Base-by-base conservation (phyloP, 2,329 filamentous ascomycete species). In the Sporothrix schenckii region DNA sequence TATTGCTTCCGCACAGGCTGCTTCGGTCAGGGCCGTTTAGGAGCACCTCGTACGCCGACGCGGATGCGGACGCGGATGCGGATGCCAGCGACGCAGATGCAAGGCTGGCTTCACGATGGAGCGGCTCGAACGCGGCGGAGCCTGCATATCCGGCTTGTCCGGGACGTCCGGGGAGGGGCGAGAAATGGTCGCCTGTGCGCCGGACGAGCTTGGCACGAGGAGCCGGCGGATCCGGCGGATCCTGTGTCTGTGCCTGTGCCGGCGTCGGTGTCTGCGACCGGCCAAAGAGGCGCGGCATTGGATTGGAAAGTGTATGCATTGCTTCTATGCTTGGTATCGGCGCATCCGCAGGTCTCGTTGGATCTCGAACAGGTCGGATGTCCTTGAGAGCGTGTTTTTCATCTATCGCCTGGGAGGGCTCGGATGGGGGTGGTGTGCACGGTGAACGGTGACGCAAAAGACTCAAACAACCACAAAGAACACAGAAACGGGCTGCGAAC, bases 241-340 rank as follows among this genome's bases (percentile, higher is more conserved):
- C 61, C 13, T 65, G 52, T 11, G 39, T 2, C 19, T 49, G 52
- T 4, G 39, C 9, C 24, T 30, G 54, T 11, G 54, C 30, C 19
- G 44, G 52, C 5, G 60, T 60, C 16, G 70, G 70, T 16, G 66
- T 47, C 24, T 70, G 53, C 21, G 71, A 66, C 47, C 71, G 69
- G 61, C 69, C 69, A 66, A 72, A 72, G 63, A 72, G 67, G n/a
- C 69, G 71, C 6, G 69, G 71, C 71, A 72, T 72, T 1, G 68
- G 58, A 27, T 27, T 72, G 13, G 63, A 44, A 14, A 72, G 44
- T 0, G 70, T 49, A 13, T 69, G 61, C 67, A 69, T 69, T 19
- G 58, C 27, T 44, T 21, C 4, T n/a, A 61, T 47, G 27, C 44
- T 34, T 6, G 34, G 34, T 44, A 16, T 41, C 19, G 7, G 10